phyloP scores from a whole-genome alignment of 805 yeast genomes.

The Naumovozyma castellii region DNA sequence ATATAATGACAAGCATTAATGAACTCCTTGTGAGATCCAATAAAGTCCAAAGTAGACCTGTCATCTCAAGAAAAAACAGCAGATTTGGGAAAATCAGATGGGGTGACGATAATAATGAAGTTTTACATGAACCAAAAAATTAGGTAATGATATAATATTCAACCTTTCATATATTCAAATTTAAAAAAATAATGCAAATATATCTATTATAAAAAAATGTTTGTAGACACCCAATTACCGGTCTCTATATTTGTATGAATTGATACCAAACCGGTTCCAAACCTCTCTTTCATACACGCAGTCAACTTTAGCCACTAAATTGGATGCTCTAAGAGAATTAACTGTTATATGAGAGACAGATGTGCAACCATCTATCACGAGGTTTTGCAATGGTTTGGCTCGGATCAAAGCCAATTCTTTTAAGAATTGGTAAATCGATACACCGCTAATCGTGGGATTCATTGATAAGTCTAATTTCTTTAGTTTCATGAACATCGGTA shows the following conservation, averaged over 20 bases:
- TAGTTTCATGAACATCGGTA: constrained; percentile 10
- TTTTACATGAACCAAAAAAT: neutral
- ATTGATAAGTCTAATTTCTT: constrained; percentile 22
- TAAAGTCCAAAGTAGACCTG: neutral
- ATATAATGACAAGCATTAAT: neutral
- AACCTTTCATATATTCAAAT: no score
- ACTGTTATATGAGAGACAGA: constrained; percentile 24
- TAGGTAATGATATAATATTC: no score
- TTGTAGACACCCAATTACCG: neutral
- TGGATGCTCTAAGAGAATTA: constrained; percentile 13
- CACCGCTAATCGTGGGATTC: constrained; percentile 26
- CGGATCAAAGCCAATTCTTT: constrained; percentile 10
- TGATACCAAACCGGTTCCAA: constrained; percentile 26
- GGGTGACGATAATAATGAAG: neutral
- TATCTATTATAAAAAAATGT: no score
- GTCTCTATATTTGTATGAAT: constrained; percentile 17
- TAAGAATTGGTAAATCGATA: constrained; percentile 22
- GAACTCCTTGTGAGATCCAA: neutral
- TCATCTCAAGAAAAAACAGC: neutral
- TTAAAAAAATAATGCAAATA: neutral
- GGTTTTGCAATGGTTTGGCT: constrained; percentile 11
- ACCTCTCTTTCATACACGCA: constrained; percentile 22
- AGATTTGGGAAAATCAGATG: no score
- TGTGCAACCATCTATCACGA: constrained; percentile 23
- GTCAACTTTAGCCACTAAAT: constrained; percentile 17